Conservation (phyloP, 1,139 yeast species). For the Taiozyma onychis region DNA sequence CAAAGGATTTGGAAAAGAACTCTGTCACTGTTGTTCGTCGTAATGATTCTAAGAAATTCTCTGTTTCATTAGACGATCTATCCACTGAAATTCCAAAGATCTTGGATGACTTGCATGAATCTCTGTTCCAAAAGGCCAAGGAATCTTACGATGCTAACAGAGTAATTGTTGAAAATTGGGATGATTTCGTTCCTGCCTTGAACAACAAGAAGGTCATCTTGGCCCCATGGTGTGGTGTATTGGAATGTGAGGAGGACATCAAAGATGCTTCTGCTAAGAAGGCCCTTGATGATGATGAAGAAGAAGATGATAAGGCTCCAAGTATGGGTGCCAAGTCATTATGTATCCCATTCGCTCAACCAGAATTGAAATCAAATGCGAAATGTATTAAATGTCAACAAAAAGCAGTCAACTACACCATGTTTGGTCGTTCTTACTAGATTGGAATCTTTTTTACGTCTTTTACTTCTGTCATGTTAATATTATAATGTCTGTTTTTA, state of each 20-base stretch:
- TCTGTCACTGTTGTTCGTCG: slow-evolving; percentile 91
- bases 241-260: slow-evolving; percentile 94
- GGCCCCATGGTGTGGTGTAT: slow-evolving; percentile 96
- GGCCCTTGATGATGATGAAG: slow-evolving; percentile 77
- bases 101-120: slow-evolving; percentile 75
- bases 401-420: slow-evolving; percentile 72
- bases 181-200: slow-evolving; percentile 88
- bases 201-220: slow-evolving; percentile 86
- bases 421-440: slow-evolving; percentile 95
- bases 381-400: slow-evolving; percentile 83
- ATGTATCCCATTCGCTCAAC: slow-evolving; percentile 95
- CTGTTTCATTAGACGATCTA: slow-evolving; percentile 60
- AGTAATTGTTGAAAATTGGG: slow-evolving; percentile 76
- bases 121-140: slow-evolving; percentile 73
- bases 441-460: background rate
- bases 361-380: slow-evolving; percentile 68
- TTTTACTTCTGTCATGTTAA: background rate
- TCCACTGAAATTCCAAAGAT: slow-evolving; percentile 67
- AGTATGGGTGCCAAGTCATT: slow-evolving; percentile 99
- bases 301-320: slow-evolving; percentile 92
- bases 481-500: background rate
- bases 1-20: slow-evolving; percentile 78
- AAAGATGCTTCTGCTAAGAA: slow-evolving; percentile 85
- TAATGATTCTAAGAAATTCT: slow-evolving; percentile 73
- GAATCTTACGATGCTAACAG: slow-evolving; percentile 78